Percentiles rank a stretch among this genome's conserved stretches.
These are phyloP conservation scores for Breviolum minutum DNA, from an alignment of 73 alveolate genomes.

Conservation along the genomic window DNA sequence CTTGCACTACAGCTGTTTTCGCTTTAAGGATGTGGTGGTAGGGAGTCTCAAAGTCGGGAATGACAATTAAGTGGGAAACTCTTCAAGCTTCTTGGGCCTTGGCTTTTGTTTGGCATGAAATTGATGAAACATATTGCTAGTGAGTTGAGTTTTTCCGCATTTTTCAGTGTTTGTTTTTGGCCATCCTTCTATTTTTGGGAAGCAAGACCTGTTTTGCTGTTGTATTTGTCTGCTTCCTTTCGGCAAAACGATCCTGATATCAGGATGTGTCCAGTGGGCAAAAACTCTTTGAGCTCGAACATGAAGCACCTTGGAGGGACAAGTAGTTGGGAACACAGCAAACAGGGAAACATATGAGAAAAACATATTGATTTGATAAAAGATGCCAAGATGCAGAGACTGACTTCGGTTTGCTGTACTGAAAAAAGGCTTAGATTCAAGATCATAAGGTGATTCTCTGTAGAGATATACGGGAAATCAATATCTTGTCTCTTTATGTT, in stretches of 20 bases:
- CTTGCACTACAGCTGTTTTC: conserved; percentile 77
- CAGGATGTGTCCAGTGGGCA: conserved; percentile 44
- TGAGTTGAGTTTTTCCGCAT: too few relatives aligned
- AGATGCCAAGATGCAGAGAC: background rate
- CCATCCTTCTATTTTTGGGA: background rate
- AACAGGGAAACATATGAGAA: background rate
- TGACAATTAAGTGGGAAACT: too few relatives aligned
- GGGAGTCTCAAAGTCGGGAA: background rate
- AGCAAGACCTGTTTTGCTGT: background rate
- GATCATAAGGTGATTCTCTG: background rate
- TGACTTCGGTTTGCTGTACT: background rate
- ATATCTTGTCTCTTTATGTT: background rate
- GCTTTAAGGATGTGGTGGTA: conserved; percentile 71
- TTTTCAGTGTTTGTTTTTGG: too few relatives aligned
- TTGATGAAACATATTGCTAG: too few relatives aligned
- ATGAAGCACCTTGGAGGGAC: background rate
- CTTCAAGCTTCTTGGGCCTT: too few relatives aligned
- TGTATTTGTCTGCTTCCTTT: background rate
- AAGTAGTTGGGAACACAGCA: background rate
- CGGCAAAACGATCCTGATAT: too few relatives aligned
- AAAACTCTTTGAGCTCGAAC: conserved; percentile 84
- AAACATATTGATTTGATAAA: too few relatives aligned
- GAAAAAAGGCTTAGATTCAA: background rate
- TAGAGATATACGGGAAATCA: background rate
- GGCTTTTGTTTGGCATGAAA: too few relatives aligned